Evolutionary conservation across 2,329 filamentous ascomycete species (phyloP).

Genomic region (Ascochyta clinopodiicola): DNA sequence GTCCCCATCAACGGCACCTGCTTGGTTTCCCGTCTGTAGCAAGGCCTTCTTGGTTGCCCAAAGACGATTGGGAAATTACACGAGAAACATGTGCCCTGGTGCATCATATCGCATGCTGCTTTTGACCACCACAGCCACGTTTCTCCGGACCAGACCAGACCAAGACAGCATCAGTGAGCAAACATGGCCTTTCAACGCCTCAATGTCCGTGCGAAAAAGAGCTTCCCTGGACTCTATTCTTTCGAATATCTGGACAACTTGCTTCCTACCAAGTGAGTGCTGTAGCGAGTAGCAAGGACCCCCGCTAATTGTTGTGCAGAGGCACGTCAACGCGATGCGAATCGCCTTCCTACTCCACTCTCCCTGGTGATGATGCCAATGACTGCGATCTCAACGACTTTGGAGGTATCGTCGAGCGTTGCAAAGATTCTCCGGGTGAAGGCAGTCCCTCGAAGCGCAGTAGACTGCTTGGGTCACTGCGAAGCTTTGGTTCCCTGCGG

Average conservation of each 20-base stretch:
- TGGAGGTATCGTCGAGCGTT: conserved; percentile 14
- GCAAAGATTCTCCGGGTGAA: conserved; percentile 22
- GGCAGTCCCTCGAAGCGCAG: conserved; percentile 38
- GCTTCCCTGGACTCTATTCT: conserved; percentile 37
- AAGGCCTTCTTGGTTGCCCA: background rate
- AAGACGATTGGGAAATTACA: background rate
- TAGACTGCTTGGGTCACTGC: conserved; percentile 36
- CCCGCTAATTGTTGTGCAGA: background rate
- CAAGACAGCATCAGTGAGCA: conserved; percentile 18
- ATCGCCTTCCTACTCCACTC: background rate
- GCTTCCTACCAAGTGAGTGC: conserved; percentile 5
- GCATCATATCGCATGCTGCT: background rate
- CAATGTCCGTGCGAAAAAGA: conserved; percentile 38
- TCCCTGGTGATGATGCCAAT: background rate
- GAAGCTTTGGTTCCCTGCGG: conserved; percentile 37
- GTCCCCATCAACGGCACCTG: background rate
- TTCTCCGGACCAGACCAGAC: background rate
- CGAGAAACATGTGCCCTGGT: background rate
- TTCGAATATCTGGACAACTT: conserved; percentile 16
- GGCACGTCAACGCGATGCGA: background rate
- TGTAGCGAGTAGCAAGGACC: too few relatives aligned
- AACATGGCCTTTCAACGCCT: conserved; percentile 38
- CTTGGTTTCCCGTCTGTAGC: background rate
- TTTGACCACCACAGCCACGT: background rate
- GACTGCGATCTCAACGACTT: conserved; percentile 22